phyloP scores from a whole-genome alignment of 441 rosid species.

The Pelargonium australe region DNA sequence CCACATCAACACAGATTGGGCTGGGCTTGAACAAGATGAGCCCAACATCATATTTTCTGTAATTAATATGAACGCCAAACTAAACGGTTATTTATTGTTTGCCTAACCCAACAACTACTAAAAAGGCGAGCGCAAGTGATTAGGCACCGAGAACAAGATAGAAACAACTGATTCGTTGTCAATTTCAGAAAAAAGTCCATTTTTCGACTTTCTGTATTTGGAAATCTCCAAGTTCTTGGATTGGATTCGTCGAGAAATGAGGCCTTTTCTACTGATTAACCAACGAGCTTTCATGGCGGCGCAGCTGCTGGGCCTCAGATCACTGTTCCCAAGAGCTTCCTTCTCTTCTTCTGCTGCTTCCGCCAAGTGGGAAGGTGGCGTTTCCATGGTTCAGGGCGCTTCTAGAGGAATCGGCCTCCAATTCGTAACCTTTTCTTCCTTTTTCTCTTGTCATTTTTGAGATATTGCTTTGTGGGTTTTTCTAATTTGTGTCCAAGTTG shows the following conservation, averaged over 20 bases:
- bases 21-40: no score
- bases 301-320: constrained; percentile 23
- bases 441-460: background rate
- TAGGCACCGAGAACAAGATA: no score
- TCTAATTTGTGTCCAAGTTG: background rate
- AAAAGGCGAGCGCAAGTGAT: no score
- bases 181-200: no score
- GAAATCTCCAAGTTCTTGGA: no score
- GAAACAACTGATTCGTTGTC: no score
- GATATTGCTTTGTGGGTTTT: background rate
- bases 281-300: constrained; percentile 16
- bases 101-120: no score
- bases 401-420: constrained; percentile 84
- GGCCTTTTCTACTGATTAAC: constrained; percentile 8
- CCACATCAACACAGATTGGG: no score
- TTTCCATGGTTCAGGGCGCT: constrained; percentile 87
- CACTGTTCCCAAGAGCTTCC: constrained; percentile 21
- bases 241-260: constrained; percentile 17
- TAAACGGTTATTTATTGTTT: no score
- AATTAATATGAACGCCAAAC: no score
- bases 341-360: constrained; percentile 30
- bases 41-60: no score
- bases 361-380: constrained; percentile 57
- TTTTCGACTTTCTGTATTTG: no score
- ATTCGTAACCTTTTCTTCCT: constrained; percentile 46